Evolutionary conservation across 2,329 filamentous ascomycete genomes (phyloP), one percentile per base, ranked within the genome.

Genomic region (Penicillium hordei): DNA sequence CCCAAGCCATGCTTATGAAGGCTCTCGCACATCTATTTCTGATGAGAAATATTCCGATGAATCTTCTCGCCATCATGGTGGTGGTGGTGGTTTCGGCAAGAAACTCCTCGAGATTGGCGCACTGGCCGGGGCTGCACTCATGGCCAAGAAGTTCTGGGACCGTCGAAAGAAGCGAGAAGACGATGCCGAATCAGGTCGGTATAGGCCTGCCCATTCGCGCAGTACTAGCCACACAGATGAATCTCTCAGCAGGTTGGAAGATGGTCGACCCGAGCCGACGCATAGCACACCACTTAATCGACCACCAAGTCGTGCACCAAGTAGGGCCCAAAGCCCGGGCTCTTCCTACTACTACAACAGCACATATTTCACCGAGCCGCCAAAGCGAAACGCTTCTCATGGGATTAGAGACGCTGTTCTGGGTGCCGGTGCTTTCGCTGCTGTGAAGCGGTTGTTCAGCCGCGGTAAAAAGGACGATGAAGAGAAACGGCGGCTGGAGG

Each of bases 1-100:
- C 70, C 73, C 75, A 59, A 75, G 78, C 72, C 64, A 76, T 67
- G 52, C 68, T 68, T 60, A 79, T 71, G 70, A 78, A 44, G 72
- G 72, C 19, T 78, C 76, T 8, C 87, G 84, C 0, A 80, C 79
- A 5, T 88, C 85, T 51, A 87, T 86, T 61, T 75, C 79, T 34
- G 83, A 88, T 39, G 88, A 91, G 63, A 90, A 91, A 70, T 83
- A 83, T 57, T 83, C 83, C 0, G 82, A 86, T n/a, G 72, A 76
- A 43, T 76, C 76, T 25, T 78, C 73, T 36, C 72, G 70, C 6
- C 66, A 61, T 19, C 33, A 55, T 42, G 60, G 52, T n/a, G 43
- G 33, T 17, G 50, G 79, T 4, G 82, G 83, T 19, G 85, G 86
- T 9, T 81, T 89, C 64, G 82, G 86, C 71, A 83, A 83, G 66